Evolutionary conservation across 306 rosid genomes (phyloP), one percentile per base, ranked within the genome.

Genomic region (Canavalia gladiata): DNA sequence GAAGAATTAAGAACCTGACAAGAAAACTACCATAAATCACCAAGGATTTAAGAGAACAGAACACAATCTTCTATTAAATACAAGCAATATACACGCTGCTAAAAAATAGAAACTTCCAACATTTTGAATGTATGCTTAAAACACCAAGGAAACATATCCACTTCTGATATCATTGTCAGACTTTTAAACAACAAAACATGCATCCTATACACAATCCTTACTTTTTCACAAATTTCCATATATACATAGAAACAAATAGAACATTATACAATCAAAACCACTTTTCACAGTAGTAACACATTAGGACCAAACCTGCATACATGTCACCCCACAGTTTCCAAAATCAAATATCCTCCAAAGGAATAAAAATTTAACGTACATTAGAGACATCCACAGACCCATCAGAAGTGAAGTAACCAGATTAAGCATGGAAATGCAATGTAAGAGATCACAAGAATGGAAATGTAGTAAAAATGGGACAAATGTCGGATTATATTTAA

Each of bases 1-100:
- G 98, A 87, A 59, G 89, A 90, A 89, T 52, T 90, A 74, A 86
- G 90, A 74, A 76, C 92, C 95, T 95, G 87, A 56, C 54, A 80
- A 81, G 18, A 52, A 60, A 30, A 72, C 37, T n/a, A 55, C 5
- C 52, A 58, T 46, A 8, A 35, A 42, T 58, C 50, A 79, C 81
- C 56, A 73, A 65, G 58, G 10, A 54, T 42, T 67, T 13, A 34
- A 58, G 39, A 10, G 39, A 68, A n/a, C 71, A 76, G 13, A 8
- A 29, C 29, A 31, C 45, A 55, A 75, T 35, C 42, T 25, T 43
- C 2, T 68, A 30, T 68, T 29, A 25, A 52, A 52, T 18, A 83
- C 25, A 77, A 56, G 67, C 4, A 77, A 72, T 29, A 69, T 7
- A 60, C 39, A 39, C 0, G 5, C 31, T 60, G 33, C 62, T 52